Percentiles rank a stretch among this genome's conserved stretches.
These are phyloP conservation scores for Malassezia caprae DNA, from an alignment of 1,284 basidiomycete genomes.

Conservation along the genomic window DNA sequence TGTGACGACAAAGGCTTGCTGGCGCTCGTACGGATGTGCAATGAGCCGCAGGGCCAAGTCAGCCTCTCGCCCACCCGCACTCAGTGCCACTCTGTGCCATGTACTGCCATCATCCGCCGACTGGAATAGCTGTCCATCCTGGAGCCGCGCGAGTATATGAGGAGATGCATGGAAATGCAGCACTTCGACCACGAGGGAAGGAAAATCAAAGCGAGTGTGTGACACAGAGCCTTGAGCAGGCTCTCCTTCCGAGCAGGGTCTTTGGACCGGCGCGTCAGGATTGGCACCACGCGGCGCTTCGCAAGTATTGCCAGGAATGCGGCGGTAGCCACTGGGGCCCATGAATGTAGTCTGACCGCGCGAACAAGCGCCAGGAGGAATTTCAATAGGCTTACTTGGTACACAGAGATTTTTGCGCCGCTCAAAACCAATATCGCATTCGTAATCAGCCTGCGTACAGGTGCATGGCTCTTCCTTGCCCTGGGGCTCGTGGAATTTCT, in stretches of 20 bases:
- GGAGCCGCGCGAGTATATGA: conserved; percentile 73
- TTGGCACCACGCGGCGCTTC: conserved; percentile 52
- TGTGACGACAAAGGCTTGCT: conserved; percentile 84
- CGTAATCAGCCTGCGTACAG: conserved; percentile 79
- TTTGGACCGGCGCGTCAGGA: conserved; percentile 63
- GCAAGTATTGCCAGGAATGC: conserved; percentile 88
- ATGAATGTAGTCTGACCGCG: conserved; percentile 58
- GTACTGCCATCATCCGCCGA: conserved; percentile 87
- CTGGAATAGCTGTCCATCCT: conserved; percentile 74
- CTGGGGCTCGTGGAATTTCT: conserved; percentile 55
- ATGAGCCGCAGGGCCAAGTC: conserved; percentile 67
- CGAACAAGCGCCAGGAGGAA: conserved; percentile 67
- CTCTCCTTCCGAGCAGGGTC: conserved; percentile 58
- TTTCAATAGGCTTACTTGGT: conserved; percentile 70
- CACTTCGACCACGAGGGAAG: conserved; percentile 62
- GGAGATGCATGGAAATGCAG: conserved; percentile 62
- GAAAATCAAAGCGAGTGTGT: conserved; percentile 58
- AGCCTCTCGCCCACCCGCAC: conserved; percentile 2
- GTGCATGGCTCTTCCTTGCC: conserved; percentile 68
- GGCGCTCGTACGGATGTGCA: conserved; percentile 66
- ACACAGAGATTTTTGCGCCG: conserved; percentile 62
- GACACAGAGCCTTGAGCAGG: conserved; percentile 49
- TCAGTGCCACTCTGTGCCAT: conserved; percentile 57
- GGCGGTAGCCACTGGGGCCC: conserved; percentile 82
- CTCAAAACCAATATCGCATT: conserved; percentile 85